Evolutionary conservation across 108 stramenopile genomes (phyloP), one percentile per base, ranked within the genome.

Genomic region (Cyclotella choctawhatcheeana): DNA sequence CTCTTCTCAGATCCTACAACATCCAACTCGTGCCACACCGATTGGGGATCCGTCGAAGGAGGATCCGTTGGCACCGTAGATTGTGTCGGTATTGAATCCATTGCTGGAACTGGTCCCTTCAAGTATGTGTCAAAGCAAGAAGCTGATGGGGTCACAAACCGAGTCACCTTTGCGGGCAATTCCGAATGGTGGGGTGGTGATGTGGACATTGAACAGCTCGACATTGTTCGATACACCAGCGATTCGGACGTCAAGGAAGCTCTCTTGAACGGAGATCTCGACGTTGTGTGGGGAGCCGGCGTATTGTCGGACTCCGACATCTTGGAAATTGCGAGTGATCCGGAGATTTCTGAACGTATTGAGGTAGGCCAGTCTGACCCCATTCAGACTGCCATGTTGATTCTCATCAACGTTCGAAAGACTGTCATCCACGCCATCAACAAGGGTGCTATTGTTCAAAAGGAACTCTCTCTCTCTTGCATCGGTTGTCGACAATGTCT

Each of bases 101-200:
- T 82, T 34, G 22, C 56, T 0, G 84, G 84, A 4, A 85, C 84
- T 14, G 84, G 84, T 6, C 80, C 76, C 3, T 85, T 74, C 25
- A 29, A 37, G 35, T 77, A 62, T 59, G 58, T 25, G 13, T 56
- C 69, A 5, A 51, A 59, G 44, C 48, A 48, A 21, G 53, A 53
- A 21, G 25, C 26, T 12, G 69, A 60, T 29, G 34, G 40, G 21
- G 44, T 26, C 2, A 32, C 68, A 31, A 74, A 81, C 18, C 35
- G 61, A 32, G 84, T 77, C 22, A 18, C 48, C 13, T 85, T 85
- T 61, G 24, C 16, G 0, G 44, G 22, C 17, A 58, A 78, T 67
- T 30, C 22, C 16, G 45, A 81, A 18, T 77, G 82, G 59, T 85
- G 84, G 84, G 84, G 59, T 29, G 80, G 77, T 50, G 48, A 10